These are phyloP conservation scores for Ostreobium quekettii DNA, from an alignment of 139 green algal species.

Conservation along the genomic window DNA sequence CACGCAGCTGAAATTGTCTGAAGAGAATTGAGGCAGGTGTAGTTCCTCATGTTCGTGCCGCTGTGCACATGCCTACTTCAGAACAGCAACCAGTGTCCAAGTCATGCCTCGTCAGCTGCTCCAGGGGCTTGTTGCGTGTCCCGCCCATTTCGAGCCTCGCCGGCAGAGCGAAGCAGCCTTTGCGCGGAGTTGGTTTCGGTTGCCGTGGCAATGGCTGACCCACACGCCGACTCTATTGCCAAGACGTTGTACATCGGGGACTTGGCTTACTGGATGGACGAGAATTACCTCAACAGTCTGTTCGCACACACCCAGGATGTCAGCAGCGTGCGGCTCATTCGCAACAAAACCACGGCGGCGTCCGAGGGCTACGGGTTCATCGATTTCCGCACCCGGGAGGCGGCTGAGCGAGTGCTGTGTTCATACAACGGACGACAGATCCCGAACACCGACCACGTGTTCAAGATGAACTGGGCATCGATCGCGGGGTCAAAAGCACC, in stretches of 20 bases:
- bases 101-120: too few species aligned
- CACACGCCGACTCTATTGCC: slow-evolving; percentile 18
- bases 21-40: too few species aligned
- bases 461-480: slow-evolving; percentile 74
- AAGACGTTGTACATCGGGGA: slow-evolving; percentile 57
- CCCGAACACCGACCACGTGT: slow-evolving; percentile 55
- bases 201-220: slow-evolving; percentile 5
- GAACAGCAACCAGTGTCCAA: too few species aligned
- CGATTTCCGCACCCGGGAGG: slow-evolving; percentile 54
- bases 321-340: slow-evolving; percentile 64
- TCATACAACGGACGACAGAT: slow-evolving; percentile 61
- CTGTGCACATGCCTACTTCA: too few species aligned
- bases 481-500: slow-evolving; percentile 51
- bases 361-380: slow-evolving; percentile 77
- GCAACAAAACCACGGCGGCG: slow-evolving; percentile 57
- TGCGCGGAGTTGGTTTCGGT: too few species aligned
- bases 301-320: slow-evolving; percentile 45
- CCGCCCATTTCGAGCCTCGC: too few species aligned
- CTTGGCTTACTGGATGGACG: slow-evolving; percentile 56
- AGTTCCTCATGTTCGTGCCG: too few species aligned
- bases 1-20: too few species aligned
- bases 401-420: slow-evolving; percentile 47
- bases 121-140: too few species aligned
- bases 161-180: too few species aligned
- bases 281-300: slow-evolving; percentile 46